Evolutionary conservation across 345 rosid genomes (phyloP), one percentile per base, ranked within the genome.

Genomic region (Arabis hirsuta): DNA sequence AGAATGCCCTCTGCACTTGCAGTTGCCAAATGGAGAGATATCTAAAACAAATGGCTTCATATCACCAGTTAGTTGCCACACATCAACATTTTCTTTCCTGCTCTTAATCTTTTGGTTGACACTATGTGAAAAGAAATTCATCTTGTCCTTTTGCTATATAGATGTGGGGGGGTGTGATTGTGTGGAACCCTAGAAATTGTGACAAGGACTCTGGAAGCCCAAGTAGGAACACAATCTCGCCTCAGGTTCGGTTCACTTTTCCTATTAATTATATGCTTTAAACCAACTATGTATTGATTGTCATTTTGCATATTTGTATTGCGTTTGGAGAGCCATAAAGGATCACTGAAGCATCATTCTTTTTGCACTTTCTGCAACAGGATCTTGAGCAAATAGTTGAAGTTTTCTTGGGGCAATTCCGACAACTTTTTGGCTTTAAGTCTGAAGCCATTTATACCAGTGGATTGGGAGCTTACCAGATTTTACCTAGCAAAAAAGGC

Each of bases 111-210:
- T 43, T 68, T 26, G 41, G 51, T 60, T 7, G 32, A 61, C 55
- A 44, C 59, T 29, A 26, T 52, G n/a, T 5, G 71, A 46, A 29
- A 22, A 22, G 20, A 42, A 22, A 12, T 13, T 7, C 26, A 57
- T 65, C 50, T 58, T 65, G n/a, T 57, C 36, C 5, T 57, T 48
- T 31, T 64, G 38, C 56, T 68, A 54, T 70, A 51, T 80, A 91
- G 99, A 95, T 90, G 97, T 95, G 99, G 99, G 98, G 99, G 59
- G 91, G 98, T 58, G 85, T 91, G 50, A 83, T 86, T 74, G 94
- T 91, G 44, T 95, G 96, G 96, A 90, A 88, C 69, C 92, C 92
- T 9, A 62, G 9, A 50, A 77, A 71, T 77, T 90, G 97, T 81
- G 80, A 67, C 14, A 77, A 79, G 74, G 77, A 79, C 67, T 71